Evolutionary conservation across 2,329 filamentous ascomycete genomes (phyloP).

Genomic region (Penicillium sp.): DNA sequence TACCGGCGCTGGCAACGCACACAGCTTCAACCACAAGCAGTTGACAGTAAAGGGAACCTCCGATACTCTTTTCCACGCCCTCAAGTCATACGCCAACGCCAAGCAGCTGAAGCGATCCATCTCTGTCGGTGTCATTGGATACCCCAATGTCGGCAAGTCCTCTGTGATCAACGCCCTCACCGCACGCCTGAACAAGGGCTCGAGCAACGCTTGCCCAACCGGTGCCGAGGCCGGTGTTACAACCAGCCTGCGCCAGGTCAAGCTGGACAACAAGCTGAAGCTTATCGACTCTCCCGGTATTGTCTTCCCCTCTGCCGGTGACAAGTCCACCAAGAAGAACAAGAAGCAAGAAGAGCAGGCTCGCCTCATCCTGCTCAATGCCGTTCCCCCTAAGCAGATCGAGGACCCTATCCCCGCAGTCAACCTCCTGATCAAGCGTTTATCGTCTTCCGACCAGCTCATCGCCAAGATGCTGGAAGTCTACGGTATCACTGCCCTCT

Average conservation of each 20-base stretch:
- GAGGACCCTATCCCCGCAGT: conserved; percentile 89
- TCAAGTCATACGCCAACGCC: conserved; percentile 83
- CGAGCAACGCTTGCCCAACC: conserved; percentile 73
- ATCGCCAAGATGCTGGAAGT: conserved; percentile 77
- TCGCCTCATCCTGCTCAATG: conserved; percentile 83
- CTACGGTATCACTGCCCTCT: conserved; percentile 81
- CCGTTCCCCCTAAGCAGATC: conserved; percentile 90
- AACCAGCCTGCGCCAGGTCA: conserved; percentile 83
- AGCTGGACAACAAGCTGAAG: conserved; percentile 92
- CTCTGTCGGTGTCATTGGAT: conserved; percentile 90
- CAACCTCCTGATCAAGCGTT: conserved; percentile 75
- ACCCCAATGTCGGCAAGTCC: conserved; percentile 94
- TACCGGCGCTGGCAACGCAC: conserved; percentile 77
- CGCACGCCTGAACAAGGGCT: conserved; percentile 67
- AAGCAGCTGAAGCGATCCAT: conserved; percentile 86
- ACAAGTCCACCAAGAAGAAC: conserved; percentile 57
- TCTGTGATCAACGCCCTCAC: conserved; percentile 94
- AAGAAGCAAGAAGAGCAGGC: conserved; percentile 73
- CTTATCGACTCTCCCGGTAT: conserved; percentile 93
- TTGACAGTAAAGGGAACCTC: conserved; percentile 87
- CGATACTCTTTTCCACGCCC: conserved; percentile 78
- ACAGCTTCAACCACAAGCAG: conserved; percentile 89
- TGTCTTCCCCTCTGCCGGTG: conserved; percentile 67
- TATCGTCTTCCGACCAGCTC: conserved; percentile 72
- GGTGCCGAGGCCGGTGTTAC: conserved; percentile 93